Percentiles rank a stretch among this genome's conserved stretches.
Evolutionary conservation across 805 yeast genomes (phyloP).

Genomic region (Candida morakotiae): DNA sequence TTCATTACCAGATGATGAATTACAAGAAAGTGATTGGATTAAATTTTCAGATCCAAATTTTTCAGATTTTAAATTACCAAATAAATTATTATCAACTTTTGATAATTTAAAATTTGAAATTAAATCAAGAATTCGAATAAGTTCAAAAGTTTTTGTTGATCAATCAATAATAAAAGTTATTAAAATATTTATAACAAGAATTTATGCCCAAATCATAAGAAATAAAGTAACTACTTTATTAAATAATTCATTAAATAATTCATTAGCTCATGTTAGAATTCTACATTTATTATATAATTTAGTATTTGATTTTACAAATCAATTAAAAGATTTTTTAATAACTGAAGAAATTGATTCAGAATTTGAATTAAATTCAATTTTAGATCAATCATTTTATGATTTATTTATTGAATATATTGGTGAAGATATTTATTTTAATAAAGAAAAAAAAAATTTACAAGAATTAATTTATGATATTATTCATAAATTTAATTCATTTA

Average conservation of each 20-base stretch:
- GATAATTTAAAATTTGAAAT: constrained; percentile 54
- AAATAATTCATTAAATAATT: constrained; percentile 59
- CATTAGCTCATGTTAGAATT: constrained; percentile 71
- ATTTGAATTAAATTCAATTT: constrained; percentile 41
- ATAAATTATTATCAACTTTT: constrained; percentile 48
- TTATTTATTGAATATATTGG: constrained; percentile 66
- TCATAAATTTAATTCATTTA: constrained; percentile 37
- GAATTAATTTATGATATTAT: constrained; percentile 45
- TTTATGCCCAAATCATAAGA: constrained; percentile 69
- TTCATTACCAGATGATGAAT: constrained; percentile 33
- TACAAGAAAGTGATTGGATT: constrained; percentile 53
- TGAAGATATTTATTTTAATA: constrained; percentile 63
- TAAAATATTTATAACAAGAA: constrained; percentile 65
- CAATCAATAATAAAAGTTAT: constrained; percentile 69
- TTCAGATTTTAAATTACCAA: constrained; percentile 46
- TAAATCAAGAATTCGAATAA: constrained; percentile 68
- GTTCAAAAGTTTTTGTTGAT: constrained; percentile 67
- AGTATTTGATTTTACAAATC: constrained; percentile 57
- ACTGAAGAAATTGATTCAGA: constrained; percentile 44
- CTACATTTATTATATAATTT: constrained; percentile 62
- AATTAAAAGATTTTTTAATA: constrained; percentile 57
- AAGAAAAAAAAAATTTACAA: constrained; percentile 68
- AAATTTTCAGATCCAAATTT: constrained; percentile 56
- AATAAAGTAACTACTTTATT: constrained; percentile 54
- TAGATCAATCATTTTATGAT: constrained; percentile 73